phyloP scores from a whole-genome alignment of 2,329 filamentous ascomycete genomes.

The Hymenoscyphus infarciens region DNA sequence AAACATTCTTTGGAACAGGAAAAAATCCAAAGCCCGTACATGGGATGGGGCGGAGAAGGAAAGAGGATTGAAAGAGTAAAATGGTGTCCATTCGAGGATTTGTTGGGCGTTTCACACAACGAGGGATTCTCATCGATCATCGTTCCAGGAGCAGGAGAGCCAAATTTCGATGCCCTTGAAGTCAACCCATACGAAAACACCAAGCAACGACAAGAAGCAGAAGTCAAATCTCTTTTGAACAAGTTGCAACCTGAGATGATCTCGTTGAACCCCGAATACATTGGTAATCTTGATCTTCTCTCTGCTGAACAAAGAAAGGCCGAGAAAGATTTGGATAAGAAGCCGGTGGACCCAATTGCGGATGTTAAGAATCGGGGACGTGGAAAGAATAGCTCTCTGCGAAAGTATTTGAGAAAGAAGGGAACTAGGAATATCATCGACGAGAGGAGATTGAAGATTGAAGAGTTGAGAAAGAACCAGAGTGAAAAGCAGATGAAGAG shows the following conservation, averaged over 20 bases:
- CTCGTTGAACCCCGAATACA: slow-evolving; percentile 83
- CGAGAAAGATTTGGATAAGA: slow-evolving; percentile 76
- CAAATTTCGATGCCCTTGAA: slow-evolving; percentile 93
- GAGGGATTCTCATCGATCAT: slow-evolving; percentile 86
- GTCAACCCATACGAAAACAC: slow-evolving; percentile 91
- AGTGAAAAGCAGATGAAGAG: slow-evolving; percentile 66
- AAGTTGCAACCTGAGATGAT: slow-evolving; percentile 98
- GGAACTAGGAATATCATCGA: slow-evolving; percentile 91
- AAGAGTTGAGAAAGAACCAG: slow-evolving; percentile 70
- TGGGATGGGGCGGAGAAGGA: slow-evolving; percentile 88
- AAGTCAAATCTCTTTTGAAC: slow-evolving; percentile 86
- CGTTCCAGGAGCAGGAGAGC: slow-evolving; percentile 90
- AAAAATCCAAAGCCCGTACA: slow-evolving; percentile 84
- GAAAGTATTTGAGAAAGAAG: slow-evolving; percentile 89
- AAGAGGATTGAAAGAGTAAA: slow-evolving; percentile 73
- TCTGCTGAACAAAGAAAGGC: slow-evolving; percentile 72
- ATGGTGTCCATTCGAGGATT: slow-evolving; percentile 95
- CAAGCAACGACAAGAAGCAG: slow-evolving; percentile 88
- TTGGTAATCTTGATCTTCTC: slow-evolving; percentile 81
- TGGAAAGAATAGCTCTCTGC: slow-evolving; percentile 84
- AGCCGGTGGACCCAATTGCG: slow-evolving; percentile 53
- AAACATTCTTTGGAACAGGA: slow-evolving; percentile 67
- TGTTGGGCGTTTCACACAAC: slow-evolving; percentile 81
- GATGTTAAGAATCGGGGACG: slow-evolving; percentile 73
- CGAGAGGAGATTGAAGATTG: slow-evolving; percentile 83